Percentiles rank a stretch among this genome's conserved stretches.
These are phyloP conservation scores for Opeltia flavorubescens DNA, from an alignment of 495 filamentous ascomycete genomes.

Conservation along the genomic window DNA sequence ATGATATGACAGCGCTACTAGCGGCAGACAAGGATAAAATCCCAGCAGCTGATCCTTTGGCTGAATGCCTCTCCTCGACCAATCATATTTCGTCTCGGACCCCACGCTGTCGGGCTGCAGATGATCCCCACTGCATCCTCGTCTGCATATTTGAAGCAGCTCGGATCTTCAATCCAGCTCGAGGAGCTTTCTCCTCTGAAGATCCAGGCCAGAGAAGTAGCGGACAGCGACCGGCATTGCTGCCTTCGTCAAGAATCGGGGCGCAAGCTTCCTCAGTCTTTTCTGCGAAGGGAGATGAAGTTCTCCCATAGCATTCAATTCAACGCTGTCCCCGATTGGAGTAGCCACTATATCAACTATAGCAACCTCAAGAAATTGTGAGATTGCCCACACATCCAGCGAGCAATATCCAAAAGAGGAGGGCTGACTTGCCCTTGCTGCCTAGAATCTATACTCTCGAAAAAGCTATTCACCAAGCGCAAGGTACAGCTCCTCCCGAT, in stretches of 20 bases:
- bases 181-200: background rate
- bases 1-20: no score
- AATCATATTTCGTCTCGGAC: background rate
- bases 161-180: background rate
- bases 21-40: no score
- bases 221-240: background rate
- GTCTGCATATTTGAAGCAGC: no score
- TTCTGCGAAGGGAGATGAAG: slow-evolving; percentile 74
- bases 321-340: slow-evolving; percentile 98
- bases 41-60: background rate
- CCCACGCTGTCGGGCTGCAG: background rate
- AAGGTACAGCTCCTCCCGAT: slow-evolving; percentile 35
- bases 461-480: slow-evolving; percentile 49
- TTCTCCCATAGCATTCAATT: slow-evolving; percentile 99
- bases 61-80: background rate
- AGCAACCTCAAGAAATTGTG: slow-evolving; percentile 98
- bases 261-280: slow-evolving; percentile 14
- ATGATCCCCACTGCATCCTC: background rate
- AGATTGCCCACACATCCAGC: slow-evolving; percentile 19
- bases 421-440: slow-evolving; percentile 16
- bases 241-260: background rate
- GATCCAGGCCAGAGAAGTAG: background rate
- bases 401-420: background rate
- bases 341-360: slow-evolving; percentile 91
- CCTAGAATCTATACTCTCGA: slow-evolving; percentile 84